A percentile compares a stretch with the other conserved stretches of the same genome.
Conservation (phyloP, 345 rosid species). For the Raphanus sativus region DNA sequence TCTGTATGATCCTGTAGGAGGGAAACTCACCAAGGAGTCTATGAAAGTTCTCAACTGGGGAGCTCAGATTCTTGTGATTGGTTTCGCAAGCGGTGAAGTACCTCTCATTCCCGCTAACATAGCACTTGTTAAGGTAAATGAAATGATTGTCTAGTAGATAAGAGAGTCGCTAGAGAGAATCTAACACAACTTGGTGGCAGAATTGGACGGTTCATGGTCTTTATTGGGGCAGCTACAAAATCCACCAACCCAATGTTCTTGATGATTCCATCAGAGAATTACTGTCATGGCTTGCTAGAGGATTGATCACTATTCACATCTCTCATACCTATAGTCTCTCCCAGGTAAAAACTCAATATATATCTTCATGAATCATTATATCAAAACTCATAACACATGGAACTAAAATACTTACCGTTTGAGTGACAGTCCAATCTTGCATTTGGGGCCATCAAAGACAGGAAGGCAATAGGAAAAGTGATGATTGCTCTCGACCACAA, state of each 20-base stretch:
- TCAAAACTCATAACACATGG: neutral
- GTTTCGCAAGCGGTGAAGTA: constrained; percentile 89
- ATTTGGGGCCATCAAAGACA: constrained; percentile 72
- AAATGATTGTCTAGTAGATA: neutral
- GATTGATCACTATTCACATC: constrained; percentile 64
- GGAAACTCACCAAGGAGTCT: constrained; percentile 70
- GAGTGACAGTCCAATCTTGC: constrained; percentile 73
- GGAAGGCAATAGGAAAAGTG: constrained; percentile 92
- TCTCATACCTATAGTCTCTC: constrained; percentile 66
- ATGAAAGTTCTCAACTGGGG: constrained; percentile 92
- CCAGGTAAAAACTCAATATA: constrained; percentile 50
- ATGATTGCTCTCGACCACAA: constrained; percentile 56
- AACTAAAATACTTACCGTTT: neutral
- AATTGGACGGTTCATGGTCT: constrained; percentile 98
- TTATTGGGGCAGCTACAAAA: constrained; percentile 84
- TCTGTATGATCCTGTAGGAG: constrained; percentile 91
- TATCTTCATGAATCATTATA: neutral
- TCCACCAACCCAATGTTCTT: constrained; percentile 62
- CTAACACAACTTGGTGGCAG: constrained; percentile 42
- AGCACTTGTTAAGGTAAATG: constrained; percentile 85
- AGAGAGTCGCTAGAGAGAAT: constrained; percentile 4
- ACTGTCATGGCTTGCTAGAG: constrained; percentile 74
- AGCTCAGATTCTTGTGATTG: constrained; percentile 85
- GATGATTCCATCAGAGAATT: constrained; percentile 72
- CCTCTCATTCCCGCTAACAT: constrained; percentile 84